A percentile compares a stretch with the other conserved stretches of the same genome.
These are phyloP conservation scores for Penicillium sp. DNA, from an alignment of 2,329 filamentous ascomycete species.

Conservation along the genomic window DNA sequence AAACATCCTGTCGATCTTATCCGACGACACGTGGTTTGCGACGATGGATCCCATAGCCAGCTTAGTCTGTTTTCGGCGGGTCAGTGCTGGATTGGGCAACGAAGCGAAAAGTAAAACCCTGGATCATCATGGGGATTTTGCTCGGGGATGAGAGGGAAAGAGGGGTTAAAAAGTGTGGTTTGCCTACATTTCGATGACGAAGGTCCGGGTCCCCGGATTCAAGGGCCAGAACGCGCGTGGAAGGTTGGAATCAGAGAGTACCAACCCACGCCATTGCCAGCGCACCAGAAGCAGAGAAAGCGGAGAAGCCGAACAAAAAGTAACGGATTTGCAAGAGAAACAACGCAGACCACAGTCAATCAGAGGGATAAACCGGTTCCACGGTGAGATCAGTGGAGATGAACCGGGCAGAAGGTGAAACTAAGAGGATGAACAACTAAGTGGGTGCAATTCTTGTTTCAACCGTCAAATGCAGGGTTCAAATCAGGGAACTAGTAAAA, in stretches of 20 bases:
- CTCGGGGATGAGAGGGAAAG: conserved; percentile 1
- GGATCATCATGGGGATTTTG: background rate
- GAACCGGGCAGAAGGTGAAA: background rate
- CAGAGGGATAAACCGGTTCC: conserved; percentile 9
- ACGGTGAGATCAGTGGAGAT: conserved; percentile 18
- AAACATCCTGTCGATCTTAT: conserved; percentile 69
- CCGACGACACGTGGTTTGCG: conserved; percentile 70
- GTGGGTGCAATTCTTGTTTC: background rate
- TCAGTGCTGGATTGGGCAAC: background rate
- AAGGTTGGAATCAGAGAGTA: background rate
- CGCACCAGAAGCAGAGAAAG: background rate
- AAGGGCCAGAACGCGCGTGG: background rate
- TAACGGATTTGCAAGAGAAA: background rate
- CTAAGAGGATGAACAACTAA: background rate
- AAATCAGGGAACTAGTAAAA: background rate
- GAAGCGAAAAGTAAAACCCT: background rate
- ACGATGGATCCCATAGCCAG: conserved; percentile 63
- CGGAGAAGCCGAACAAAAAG: background rate
- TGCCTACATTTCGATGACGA: conserved; percentile 14
- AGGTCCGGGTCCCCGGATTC: background rate
- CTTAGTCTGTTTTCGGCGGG: background rate
- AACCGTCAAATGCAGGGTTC: background rate
- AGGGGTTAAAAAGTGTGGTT: conserved; percentile 1
- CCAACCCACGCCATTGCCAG: background rate
- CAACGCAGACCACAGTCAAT: background rate